Evolutionary conservation across 2,329 filamentous ascomycete species (phyloP).

Genomic region (Bipolaris oryzae): DNA sequence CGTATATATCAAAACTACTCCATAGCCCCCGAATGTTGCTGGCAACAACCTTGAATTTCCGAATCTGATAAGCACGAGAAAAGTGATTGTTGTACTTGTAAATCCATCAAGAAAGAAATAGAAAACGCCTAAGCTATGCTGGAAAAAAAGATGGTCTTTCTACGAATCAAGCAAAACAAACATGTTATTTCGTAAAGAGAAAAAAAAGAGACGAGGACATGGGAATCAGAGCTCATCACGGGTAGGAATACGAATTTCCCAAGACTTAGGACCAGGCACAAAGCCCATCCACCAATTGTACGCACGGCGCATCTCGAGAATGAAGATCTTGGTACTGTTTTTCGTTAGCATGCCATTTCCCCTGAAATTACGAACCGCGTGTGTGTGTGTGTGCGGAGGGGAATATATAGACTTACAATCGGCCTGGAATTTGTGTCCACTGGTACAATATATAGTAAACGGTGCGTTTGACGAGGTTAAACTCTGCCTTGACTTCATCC

Average conservation of each 20-base stretch:
- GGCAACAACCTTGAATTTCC: too few species aligned
- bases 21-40: too few species aligned
- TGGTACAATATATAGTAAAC: slow-evolving; percentile 69
- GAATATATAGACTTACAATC: slow-evolving; percentile 63
- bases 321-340: slow-evolving; percentile 57
- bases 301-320: slow-evolving; percentile 60
- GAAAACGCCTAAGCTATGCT: not conserved
- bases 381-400: too few species aligned
- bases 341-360: slow-evolving; percentile 11
- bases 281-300: slow-evolving; percentile 70
- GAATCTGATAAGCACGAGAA: too few species aligned
- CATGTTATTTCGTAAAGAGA: not conserved
- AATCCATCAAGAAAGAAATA: not conserved
- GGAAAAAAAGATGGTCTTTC: not conserved
- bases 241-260: slow-evolving; percentile 55
- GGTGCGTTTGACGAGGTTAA: slow-evolving; percentile 66
- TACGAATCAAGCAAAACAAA: not conserved
- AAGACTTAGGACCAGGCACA: slow-evolving; percentile 62
- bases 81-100: too few species aligned
- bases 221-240: slow-evolving; percentile 40
- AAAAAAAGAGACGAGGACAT: not conserved
- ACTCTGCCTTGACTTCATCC: slow-evolving; percentile 69
- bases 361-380: not conserved
- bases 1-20: too few species aligned
- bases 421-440: slow-evolving; percentile 72